Evolutionary conservation across 2,329 filamentous ascomycete species (phyloP), one percentile per base, ranked within the genome.

Genomic region (Aureobasidium sp.): DNA sequence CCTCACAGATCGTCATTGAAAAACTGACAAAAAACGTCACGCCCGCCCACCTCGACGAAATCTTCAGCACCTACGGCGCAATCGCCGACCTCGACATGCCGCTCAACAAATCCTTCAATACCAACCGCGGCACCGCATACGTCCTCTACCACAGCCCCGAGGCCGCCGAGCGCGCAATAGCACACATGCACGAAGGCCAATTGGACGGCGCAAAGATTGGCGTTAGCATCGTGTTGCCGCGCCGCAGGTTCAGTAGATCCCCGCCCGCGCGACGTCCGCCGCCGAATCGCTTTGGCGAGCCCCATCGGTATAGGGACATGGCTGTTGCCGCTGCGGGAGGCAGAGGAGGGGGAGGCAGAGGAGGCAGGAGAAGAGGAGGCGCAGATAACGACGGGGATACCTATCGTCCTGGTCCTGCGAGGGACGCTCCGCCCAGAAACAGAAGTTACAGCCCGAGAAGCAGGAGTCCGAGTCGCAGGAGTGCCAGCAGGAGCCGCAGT

Each of bases 101-200:
- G 2, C 86, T 97, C 75, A 97, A 95, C 72, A 84, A 87, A 71
- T 84, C 87, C 67, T 94, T 89, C 79, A 88, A 89, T 73, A 91
- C 87, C 60, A 97, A 97, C 71, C 87, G 93, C 62, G 93, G 94
- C 51, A 96, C 91, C 31, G 94, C 93, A 36, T 97, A 97, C 74
- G 91, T 97, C 65, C 81, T 96, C 45, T 99, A 88, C 75, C 80
- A 85, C 60, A 82, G 88, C 67, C 84, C 91, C 66, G 80, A 84
- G 55, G 88, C 93, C 66, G 93, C 94, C 27, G 91, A 97, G 75
- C 81, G 86, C 15, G 94, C 94, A 31, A 95, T 97, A 68, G 86
- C 92, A 20, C 90, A 96, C 73, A 97, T 99, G 94, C 94, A 99
- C 75, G 94, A 99, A 77, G 91, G 90, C n/a, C 90, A 96, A 71